Conservation (phyloP, 768 basidiomycete species). For the Boletus subcaerulescens region DNA sequence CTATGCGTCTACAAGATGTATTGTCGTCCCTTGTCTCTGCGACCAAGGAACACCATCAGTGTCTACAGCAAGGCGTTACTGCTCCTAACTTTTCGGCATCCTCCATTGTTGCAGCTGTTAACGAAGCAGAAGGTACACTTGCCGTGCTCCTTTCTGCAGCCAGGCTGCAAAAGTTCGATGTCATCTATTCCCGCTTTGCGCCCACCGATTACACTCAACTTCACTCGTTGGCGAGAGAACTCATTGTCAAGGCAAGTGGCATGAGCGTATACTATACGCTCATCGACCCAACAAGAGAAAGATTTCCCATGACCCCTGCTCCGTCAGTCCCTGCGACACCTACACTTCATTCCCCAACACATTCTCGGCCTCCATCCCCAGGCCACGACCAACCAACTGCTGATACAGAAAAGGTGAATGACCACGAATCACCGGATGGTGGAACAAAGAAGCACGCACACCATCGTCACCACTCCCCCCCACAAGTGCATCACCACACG, state of each 20-base stretch:
- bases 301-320: constrained; percentile 49
- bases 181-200: constrained; percentile 57
- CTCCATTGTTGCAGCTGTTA: constrained; percentile 32
- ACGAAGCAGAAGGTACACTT: constrained; percentile 47
- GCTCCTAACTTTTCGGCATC: constrained; percentile 31
- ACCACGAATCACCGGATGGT: background rate
- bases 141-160: constrained; percentile 48
- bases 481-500: constrained; percentile 6
- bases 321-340: constrained; percentile 37
- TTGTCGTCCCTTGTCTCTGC: constrained; percentile 46
- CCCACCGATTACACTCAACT: constrained; percentile 54
- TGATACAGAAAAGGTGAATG: background rate
- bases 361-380: constrained; percentile 34
- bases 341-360: constrained; percentile 26
- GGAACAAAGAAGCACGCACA: background rate
- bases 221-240: constrained; percentile 48
- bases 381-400: background rate
- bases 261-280: constrained; percentile 58
- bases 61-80: constrained; percentile 42
- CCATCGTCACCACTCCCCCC: background rate
- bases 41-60: constrained; percentile 44
- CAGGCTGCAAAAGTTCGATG: constrained; percentile 54
- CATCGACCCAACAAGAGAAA: constrained; percentile 60
- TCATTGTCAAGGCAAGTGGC: constrained; percentile 57
- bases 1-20: constrained; percentile 44